Evolutionary conservation across 83 land plant species (phyloP).

Genomic region (Picea mariana): DNA sequence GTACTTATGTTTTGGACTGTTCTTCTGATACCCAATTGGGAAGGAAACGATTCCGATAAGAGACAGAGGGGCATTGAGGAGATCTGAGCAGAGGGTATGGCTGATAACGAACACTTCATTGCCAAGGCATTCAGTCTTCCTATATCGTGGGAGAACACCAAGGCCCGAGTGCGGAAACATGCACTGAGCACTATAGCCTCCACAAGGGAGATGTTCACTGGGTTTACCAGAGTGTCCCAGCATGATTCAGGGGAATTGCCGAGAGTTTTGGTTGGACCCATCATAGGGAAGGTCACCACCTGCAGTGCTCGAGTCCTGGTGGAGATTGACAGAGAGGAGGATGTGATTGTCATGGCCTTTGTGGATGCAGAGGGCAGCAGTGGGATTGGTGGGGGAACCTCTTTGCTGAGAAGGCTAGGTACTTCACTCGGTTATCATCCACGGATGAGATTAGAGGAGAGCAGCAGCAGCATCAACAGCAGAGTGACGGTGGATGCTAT

Average conservation of each 20-base stretch:
- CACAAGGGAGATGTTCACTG: constrained; percentile 4
- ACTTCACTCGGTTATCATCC: constrained; percentile 3
- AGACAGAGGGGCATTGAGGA: no score
- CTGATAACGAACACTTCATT: not conserved
- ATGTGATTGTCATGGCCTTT: constrained; percentile 19
- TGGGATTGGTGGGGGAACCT: not conserved
- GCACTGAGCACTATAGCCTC: not conserved
- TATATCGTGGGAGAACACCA: not conserved
- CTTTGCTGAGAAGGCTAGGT: constrained; percentile 16
- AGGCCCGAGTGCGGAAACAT: constrained; percentile 9
- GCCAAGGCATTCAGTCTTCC: constrained; percentile 9
- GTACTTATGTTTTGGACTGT: no score
- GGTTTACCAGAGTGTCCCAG: not conserved
- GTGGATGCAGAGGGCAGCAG: not conserved
- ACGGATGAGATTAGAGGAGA: constrained; percentile 1
- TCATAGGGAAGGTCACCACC: constrained; percentile 50
- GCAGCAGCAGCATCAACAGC: not conserved
- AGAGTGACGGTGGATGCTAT: not conserved
- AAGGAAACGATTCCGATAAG: no score
- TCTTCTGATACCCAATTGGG: no score
- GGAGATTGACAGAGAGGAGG: constrained; percentile 23
- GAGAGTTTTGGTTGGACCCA: constrained; percentile 44
- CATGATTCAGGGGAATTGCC: constrained; percentile 19
- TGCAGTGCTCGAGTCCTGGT: constrained; percentile 37
- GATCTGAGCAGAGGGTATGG: not conserved